Conservation (phyloP, 1,284 basidiomycete species). For the Leccinum olivaceoglutinosum region DNA sequence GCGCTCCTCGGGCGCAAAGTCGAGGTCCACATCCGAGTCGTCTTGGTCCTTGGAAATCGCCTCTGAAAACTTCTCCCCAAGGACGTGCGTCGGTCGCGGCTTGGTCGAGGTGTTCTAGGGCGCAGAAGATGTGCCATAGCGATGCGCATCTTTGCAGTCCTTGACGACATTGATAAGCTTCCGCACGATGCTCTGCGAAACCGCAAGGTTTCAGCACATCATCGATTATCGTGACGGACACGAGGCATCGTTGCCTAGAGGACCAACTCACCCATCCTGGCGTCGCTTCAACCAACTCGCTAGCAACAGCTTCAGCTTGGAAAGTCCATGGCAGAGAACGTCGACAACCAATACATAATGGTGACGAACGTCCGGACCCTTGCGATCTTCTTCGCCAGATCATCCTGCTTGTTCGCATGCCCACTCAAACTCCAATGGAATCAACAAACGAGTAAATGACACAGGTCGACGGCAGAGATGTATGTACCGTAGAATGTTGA, state of each 20-base stretch:
- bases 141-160: constrained; percentile 57
- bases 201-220: constrained; percentile 7
- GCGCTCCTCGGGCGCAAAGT: constrained; percentile 44
- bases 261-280: constrained; percentile 24
- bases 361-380: constrained; percentile 84
- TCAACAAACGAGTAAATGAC: constrained; percentile 72
- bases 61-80: constrained; percentile 60
- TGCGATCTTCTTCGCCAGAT: constrained; percentile 67
- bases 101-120: too few species aligned
- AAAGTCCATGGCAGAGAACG: constrained; percentile 54
- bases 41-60: constrained; percentile 47
- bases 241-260: background rate
- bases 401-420: constrained; percentile 48
- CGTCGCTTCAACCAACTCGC: too few species aligned
- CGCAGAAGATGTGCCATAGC: too few species aligned
- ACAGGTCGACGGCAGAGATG: constrained; percentile 69
- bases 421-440: constrained; percentile 82
- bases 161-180: constrained; percentile 26
- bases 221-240: background rate
- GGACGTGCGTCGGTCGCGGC: constrained; percentile 34
- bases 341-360: constrained; percentile 80
- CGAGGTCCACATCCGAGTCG: constrained; percentile 70
- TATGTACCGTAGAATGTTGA: constrained; percentile 71
- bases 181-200: constrained; percentile 59
- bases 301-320: too few species aligned